phyloP scores from a whole-genome alignment of 2,329 filamentous ascomycete genomes.

The Aureobasidium musti region DNA sequence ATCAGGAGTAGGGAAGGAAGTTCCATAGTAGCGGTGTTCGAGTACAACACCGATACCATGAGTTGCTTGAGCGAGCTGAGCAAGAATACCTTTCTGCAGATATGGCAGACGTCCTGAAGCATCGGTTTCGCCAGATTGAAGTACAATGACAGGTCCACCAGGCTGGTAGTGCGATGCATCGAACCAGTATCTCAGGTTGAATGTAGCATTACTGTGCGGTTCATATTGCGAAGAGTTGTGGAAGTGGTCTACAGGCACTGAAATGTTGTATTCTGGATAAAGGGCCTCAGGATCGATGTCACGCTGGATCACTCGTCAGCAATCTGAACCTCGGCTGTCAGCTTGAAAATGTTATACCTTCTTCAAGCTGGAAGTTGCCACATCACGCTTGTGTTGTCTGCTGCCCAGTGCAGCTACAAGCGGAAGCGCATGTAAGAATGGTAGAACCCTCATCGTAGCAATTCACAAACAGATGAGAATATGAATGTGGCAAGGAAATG shows the following conservation, averaged over 20 bases:
- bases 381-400: constrained; percentile 2
- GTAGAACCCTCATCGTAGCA: constrained; percentile 13
- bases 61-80: constrained; percentile 68
- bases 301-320: constrained; percentile 13
- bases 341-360: not conserved
- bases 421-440: constrained; percentile 24
- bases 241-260: constrained; percentile 74
- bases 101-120: constrained; percentile 66
- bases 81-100: constrained; percentile 75
- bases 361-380: not conserved
- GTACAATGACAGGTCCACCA: constrained; percentile 78
- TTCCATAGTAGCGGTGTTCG: constrained; percentile 86
- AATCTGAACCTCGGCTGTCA: not conserved
- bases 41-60: constrained; percentile 76
- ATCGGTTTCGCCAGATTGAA: constrained; percentile 70
- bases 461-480: not conserved
- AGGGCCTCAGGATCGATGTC: constrained; percentile 42
- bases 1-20: constrained; percentile 68
- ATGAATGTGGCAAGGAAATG: not conserved
- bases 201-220: constrained; percentile 69
- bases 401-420: constrained; percentile 10
- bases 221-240: constrained; percentile 76
- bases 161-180: constrained; percentile 72
- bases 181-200: constrained; percentile 79
- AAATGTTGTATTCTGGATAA: constrained; percentile 56